A percentile compares a stretch with the other conserved stretches of the same genome.
Evolutionary conservation across 345 rosid species (phyloP).

Genomic region (Hibiscus tridactylites): DNA sequence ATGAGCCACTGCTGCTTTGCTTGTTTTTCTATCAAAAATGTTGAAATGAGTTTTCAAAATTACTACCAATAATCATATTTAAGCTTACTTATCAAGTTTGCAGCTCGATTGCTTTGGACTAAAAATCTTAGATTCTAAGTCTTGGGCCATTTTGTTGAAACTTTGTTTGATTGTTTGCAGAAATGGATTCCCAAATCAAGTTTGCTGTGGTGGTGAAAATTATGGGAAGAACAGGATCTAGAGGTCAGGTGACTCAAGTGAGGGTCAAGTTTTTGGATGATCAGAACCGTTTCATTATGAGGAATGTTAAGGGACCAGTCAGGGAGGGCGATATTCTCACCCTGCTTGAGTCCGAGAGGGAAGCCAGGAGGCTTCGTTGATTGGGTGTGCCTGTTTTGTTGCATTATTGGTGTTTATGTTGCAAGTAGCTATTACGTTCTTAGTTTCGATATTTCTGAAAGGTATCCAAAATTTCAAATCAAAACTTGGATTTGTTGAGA

Average conservation of each 20-base stretch:
- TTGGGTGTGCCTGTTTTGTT: not conserved
- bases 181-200: not conserved
- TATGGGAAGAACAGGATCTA: not conserved
- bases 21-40: too few relatives aligned
- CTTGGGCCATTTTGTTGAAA: not conserved
- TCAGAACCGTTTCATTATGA: not conserved
- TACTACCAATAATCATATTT: not conserved
- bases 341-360: not conserved
- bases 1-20: too few relatives aligned
- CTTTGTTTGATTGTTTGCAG: not conserved
- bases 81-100: not conserved
- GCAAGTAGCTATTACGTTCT: not conserved
- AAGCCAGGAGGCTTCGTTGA: conserved; percentile 1
- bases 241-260: not conserved
- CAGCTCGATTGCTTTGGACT: too few relatives aligned
- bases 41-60: too few relatives aligned
- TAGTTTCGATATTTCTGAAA: not conserved
- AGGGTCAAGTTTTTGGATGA: not conserved
- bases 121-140: not conserved
- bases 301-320: not conserved
- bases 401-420: not conserved
- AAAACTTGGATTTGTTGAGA: not conserved
- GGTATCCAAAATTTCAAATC: not conserved
- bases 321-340: not conserved
- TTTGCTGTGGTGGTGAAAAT: conserved; percentile 1